A percentile compares a stretch with the other conserved stretches of the same genome.
These are phyloP conservation scores for Turnera subulata DNA, from an alignment of 345 rosid genomes.

Conservation along the genomic window DNA sequence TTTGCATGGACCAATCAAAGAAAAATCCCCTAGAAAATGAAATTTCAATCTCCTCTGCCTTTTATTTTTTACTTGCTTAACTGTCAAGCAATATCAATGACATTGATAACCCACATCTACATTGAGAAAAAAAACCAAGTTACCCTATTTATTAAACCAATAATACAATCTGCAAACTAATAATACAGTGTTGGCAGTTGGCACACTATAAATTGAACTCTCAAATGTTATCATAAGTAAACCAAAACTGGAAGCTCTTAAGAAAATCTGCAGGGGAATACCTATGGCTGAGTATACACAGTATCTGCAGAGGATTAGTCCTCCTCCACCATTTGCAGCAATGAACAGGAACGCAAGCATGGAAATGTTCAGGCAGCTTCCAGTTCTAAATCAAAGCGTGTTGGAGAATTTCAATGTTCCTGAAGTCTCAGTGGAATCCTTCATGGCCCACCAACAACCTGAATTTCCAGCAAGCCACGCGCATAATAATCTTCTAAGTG, in stretches of 20 bases:
- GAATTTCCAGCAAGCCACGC: conserved; percentile 11
- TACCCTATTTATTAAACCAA: not conserved
- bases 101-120: conserved; percentile 9
- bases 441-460: conserved; percentile 27
- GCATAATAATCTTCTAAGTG: conserved; percentile 1
- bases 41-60: conserved; percentile 20
- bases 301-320: conserved; percentile 27
- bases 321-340: conserved; percentile 19
- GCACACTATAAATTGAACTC: conserved; percentile 13
- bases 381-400: conserved; percentile 28
- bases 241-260: conserved; percentile 3
- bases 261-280: not conserved
- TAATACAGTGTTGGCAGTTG: not conserved
- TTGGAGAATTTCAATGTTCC: conserved; percentile 22
- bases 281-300: conserved; percentile 31
- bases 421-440: conserved; percentile 23
- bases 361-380: conserved; percentile 29
- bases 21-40: conserved; percentile 29
- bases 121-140: not conserved
- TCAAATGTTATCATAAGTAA: not conserved
- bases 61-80: conserved; percentile 18
- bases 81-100: conserved; percentile 22
- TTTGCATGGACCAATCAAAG: conserved; percentile 20
- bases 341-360: conserved; percentile 24
- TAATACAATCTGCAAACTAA: not conserved